These are phyloP conservation scores for Cladosporium sp. DNA, from an alignment of 2,329 filamentous ascomycete genomes.

Conservation along the genomic window DNA sequence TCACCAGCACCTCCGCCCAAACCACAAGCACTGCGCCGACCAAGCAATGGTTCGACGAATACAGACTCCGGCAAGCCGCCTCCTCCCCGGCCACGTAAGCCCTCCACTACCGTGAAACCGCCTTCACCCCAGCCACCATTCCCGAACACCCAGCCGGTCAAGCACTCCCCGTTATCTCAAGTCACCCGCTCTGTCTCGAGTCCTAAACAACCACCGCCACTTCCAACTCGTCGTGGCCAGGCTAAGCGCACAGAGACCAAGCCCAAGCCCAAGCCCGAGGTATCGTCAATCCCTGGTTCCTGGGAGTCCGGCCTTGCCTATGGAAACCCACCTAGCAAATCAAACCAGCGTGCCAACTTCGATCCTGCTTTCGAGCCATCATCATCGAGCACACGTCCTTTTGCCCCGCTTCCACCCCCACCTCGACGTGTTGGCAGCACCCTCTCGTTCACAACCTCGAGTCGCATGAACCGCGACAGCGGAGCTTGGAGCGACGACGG, in stretches of 20 bases:
- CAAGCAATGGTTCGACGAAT: constrained; percentile 21
- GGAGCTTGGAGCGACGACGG: constrained; percentile 31
- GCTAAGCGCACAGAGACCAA: constrained; percentile 44
- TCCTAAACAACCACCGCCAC: constrained; percentile 30
- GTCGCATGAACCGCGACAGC: constrained; percentile 32
- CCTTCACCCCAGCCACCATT: constrained; percentile 19
- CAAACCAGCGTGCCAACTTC: background rate
- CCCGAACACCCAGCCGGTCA: constrained; percentile 22
- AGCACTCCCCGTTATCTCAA: constrained; percentile 37
- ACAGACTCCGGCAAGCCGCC: constrained; percentile 30
- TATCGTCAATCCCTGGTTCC: constrained; percentile 34
- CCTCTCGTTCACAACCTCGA: constrained; percentile 15
- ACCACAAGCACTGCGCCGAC: constrained; percentile 27
- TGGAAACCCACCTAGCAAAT: background rate
- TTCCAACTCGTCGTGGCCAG: constrained; percentile 40
- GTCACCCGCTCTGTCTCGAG: constrained; percentile 35
- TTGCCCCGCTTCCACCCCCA: constrained; percentile 21
- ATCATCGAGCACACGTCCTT: constrained; percentile 21
- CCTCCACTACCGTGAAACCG: constrained; percentile 35
- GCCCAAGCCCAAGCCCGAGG: constrained; percentile 41
- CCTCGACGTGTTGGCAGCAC: constrained; percentile 12
- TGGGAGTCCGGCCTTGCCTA: constrained; percentile 26
- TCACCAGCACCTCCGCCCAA: constrained; percentile 41
- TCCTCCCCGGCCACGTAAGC: constrained; percentile 38
- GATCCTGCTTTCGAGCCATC: constrained; percentile 18